These are phyloP conservation scores for Pseudohyphozyma bogoriensis DNA, from an alignment of 768 basidiomycete species.

Conservation along the genomic window DNA sequence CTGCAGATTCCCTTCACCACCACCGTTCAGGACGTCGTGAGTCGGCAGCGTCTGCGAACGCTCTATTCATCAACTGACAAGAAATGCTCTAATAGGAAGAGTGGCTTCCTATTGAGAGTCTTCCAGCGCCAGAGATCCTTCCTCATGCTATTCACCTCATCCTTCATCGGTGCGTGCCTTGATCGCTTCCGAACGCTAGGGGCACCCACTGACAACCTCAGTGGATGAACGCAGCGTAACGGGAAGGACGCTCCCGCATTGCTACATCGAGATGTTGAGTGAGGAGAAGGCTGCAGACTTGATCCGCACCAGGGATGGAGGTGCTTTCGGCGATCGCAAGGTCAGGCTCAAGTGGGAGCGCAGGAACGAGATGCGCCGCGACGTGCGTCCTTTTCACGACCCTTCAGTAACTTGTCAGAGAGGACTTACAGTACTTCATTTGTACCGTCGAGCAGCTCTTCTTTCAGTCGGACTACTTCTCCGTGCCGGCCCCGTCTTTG, in stretches of 20 bases:
- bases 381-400: slow-evolving; percentile 2
- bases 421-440: not conserved
- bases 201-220: no score
- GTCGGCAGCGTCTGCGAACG: no score
- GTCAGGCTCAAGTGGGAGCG: slow-evolving; percentile 26
- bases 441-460: not conserved
- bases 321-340: slow-evolving; percentile 12
- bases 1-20: slow-evolving; percentile 18
- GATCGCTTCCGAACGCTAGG: not conserved
- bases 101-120: slow-evolving; percentile 6
- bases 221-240: not conserved
- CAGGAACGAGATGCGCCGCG: slow-evolving; percentile 19
- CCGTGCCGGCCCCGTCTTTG: not conserved
- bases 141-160: slow-evolving; percentile 20
- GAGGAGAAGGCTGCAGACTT: not conserved
- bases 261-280: slow-evolving; percentile 19
- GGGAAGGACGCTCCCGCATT: slow-evolving; percentile 27
- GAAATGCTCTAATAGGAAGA: no score
- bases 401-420: no score
- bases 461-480: not conserved
- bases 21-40: not conserved
- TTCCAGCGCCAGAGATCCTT: not conserved
- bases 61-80: no score
- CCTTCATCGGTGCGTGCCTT: slow-evolving; percentile 16
- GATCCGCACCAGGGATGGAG: slow-evolving; percentile 2